These are phyloP conservation scores for Globisporangium okanoganense DNA, from an alignment of 352 stramenopile species.

Conservation along the genomic window DNA sequence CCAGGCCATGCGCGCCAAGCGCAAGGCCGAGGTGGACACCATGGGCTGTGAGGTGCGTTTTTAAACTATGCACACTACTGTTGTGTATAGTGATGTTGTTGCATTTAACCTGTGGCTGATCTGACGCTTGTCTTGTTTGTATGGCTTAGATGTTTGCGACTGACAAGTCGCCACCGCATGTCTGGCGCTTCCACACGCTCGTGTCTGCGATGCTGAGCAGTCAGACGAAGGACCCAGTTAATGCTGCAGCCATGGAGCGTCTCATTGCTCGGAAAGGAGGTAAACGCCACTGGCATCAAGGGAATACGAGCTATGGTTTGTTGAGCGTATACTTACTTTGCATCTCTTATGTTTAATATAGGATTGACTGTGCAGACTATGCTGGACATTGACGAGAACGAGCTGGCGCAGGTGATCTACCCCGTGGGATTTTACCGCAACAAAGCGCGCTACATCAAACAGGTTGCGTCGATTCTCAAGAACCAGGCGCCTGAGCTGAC, in stretches of 20 bases:
- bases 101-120: neutral
- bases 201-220: slow-evolving; percentile 96
- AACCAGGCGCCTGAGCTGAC: slow-evolving; percentile 13
- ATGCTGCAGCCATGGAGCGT: slow-evolving; percentile 64
- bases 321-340: neutral
- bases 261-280: slow-evolving; percentile 53
- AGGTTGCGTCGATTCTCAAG: slow-evolving; percentile 52
- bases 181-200: slow-evolving; percentile 90
- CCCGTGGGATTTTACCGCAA: slow-evolving; percentile 96
- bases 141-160: slow-evolving; percentile 36
- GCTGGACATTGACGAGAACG: slow-evolving; percentile 70
- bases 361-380: slow-evolving; percentile 89
- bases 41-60: slow-evolving; percentile 54
- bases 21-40: slow-evolving; percentile 68
- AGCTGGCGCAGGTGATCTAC: slow-evolving; percentile 87
- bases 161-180: slow-evolving; percentile 30
- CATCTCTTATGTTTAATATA: slow-evolving; percentile 5
- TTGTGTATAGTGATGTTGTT: neutral
- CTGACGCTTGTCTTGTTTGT: neutral
- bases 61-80: neutral
- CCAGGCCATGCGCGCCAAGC: slow-evolving; percentile 57
- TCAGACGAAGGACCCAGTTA: slow-evolving; percentile 96
- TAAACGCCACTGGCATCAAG: neutral
- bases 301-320: neutral
- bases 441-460: slow-evolving; percentile 96